phyloP scores from a whole-genome alignment of 306 rosid species.

The Prunus padus region DNA sequence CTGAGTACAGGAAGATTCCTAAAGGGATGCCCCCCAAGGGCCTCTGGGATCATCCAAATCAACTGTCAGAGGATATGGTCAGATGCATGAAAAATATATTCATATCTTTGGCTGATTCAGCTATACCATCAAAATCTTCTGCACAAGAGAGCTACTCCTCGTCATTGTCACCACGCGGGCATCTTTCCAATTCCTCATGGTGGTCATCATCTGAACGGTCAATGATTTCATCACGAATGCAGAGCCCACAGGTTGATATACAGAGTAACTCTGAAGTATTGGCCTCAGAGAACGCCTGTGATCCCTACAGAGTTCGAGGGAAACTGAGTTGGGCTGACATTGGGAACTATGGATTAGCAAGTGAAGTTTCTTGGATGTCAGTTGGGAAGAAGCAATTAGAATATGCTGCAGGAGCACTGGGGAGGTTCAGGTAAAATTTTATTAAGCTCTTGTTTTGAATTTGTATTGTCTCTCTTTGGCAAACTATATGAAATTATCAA shows the following conservation, averaged over 20 bases:
- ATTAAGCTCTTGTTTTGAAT: background rate
- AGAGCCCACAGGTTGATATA: conserved; percentile 63
- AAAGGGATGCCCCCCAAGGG: conserved; percentile 48
- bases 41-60: conserved; percentile 69
- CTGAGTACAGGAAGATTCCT: conserved; percentile 38
- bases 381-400: conserved; percentile 80
- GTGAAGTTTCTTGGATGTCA: conserved; percentile 89
- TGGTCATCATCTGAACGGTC: conserved; percentile 77
- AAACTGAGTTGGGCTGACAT: conserved; percentile 67
- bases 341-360: conserved; percentile 61
- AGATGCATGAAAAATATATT: conserved; percentile 77
- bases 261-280: conserved; percentile 53
- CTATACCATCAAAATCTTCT: conserved; percentile 37
- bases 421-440: conserved; percentile 59
- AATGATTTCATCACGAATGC: conserved; percentile 49
- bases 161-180: conserved; percentile 55
- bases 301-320: conserved; percentile 68
- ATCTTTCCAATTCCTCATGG: conserved; percentile 64
- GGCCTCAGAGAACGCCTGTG: conserved; percentile 52
- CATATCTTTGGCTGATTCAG: conserved; percentile 62
- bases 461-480: background rate
- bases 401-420: conserved; percentile 71
- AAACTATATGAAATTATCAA: background rate
- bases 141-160: conserved; percentile 43
- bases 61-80: conserved; percentile 72